Conservation (phyloP, 2,329 filamentous ascomycete genomes). For the Trichoderma cornu-damae region DNA sequence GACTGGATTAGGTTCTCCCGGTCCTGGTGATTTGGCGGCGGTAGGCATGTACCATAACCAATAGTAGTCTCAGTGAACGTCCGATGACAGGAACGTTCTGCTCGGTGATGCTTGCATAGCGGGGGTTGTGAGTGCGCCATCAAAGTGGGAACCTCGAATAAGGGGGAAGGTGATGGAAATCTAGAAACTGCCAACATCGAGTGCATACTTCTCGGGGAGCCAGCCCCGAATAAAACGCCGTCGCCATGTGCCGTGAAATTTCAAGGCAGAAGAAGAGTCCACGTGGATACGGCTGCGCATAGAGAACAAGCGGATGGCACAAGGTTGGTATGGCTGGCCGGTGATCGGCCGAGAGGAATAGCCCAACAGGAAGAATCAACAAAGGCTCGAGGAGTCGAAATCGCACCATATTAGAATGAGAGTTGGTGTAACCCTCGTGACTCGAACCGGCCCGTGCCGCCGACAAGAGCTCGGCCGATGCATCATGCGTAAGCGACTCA, state of each 20-base stretch:
- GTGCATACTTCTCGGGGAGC: slow-evolving; percentile 6
- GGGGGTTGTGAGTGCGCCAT: slow-evolving; percentile 8
- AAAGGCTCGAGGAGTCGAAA: neutral
- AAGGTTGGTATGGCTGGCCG: neutral
- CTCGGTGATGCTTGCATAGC: slow-evolving; percentile 13
- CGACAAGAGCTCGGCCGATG: neutral
- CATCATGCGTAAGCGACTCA: slow-evolving; percentile 20
- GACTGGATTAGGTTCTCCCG: slow-evolving; percentile 6
- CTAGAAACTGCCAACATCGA: neutral
- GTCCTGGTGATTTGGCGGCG: slow-evolving; percentile 2
- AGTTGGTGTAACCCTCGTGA: neutral
- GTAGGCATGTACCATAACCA: neutral
- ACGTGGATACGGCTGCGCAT: neutral
- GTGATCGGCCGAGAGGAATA: neutral
- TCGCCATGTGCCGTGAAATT: slow-evolving; percentile 13
- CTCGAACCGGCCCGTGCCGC: neutral
- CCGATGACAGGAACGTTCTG: slow-evolving; percentile 15
- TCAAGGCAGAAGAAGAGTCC: neutral
- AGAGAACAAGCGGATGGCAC: neutral
- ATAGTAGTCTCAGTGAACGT: slow-evolving; percentile 1
- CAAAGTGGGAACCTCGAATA: slow-evolving; percentile 1
- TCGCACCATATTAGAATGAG: neutral
- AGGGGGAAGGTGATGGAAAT: neutral
- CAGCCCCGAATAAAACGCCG: slow-evolving; percentile 10
- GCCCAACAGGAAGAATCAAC: slow-evolving; percentile 10